Percentiles rank a stretch among this genome's conserved stretches.
phyloP scores from a whole-genome alignment of 1,284 basidiomycete species.

The Marasmius fiardii region DNA sequence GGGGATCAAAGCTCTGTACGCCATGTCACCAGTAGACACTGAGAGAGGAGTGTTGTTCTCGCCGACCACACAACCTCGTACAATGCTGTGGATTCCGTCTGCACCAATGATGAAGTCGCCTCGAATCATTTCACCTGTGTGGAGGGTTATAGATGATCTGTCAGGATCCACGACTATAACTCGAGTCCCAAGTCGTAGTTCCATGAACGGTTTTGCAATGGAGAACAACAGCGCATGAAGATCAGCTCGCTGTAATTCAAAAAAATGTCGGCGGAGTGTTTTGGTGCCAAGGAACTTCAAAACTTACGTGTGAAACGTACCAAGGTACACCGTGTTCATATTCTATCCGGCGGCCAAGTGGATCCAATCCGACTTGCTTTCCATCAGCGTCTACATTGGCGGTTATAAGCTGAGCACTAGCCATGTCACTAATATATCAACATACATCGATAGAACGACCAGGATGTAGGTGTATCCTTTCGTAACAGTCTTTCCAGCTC shows the following conservation, averaged over 20 bases:
- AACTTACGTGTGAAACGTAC: slow-evolving; percentile 3
- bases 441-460: slow-evolving; percentile 45
- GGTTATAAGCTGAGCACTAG: slow-evolving; percentile 20
- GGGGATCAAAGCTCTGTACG: slow-evolving; percentile 51
- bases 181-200: slow-evolving; percentile 34
- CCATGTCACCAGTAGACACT: slow-evolving; percentile 48
- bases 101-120: slow-evolving; percentile 51
- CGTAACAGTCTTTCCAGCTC: slow-evolving; percentile 32
- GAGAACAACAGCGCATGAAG: slow-evolving; percentile 42
- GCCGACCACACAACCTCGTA: slow-evolving; percentile 42
- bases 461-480: slow-evolving; percentile 36
- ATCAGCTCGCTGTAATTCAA: slow-evolving; percentile 39
- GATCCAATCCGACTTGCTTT: not conserved
- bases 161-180: slow-evolving; percentile 38
- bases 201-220: slow-evolving; percentile 34
- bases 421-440: not conserved
- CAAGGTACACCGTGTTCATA: slow-evolving; percentile 2
- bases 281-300: not conserved
- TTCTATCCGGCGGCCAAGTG: not conserved
- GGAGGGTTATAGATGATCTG: slow-evolving; percentile 32
- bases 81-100: slow-evolving; percentile 47
- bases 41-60: slow-evolving; percentile 33
- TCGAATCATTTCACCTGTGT: slow-evolving; percentile 37
- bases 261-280: not conserved
- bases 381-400: slow-evolving; percentile 24